These are phyloP conservation scores for Pseudocercospora cruenta DNA, from an alignment of 2,329 filamentous ascomycete genomes.

Conservation along the genomic window DNA sequence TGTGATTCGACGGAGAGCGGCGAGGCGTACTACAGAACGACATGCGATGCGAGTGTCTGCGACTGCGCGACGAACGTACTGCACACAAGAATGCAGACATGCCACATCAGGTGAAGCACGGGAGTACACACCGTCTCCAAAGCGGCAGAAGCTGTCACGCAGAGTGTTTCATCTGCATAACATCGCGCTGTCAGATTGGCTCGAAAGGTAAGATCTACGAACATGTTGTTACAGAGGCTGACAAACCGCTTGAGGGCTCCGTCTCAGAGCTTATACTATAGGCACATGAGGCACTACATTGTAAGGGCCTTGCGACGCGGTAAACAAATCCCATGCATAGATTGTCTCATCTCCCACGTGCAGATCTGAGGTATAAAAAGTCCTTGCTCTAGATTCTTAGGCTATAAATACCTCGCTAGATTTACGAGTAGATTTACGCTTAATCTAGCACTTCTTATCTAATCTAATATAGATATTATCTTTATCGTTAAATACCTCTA, in stretches of 20 bases:
- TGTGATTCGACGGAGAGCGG: no score
- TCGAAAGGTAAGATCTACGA: background rate
- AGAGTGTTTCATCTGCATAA: background rate
- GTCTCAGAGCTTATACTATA: background rate
- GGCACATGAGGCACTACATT: background rate
- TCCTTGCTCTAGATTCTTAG: background rate
- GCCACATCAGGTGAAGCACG: background rate
- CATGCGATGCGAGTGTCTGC: no score
- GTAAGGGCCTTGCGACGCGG: background rate
- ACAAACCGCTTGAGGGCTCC: background rate
- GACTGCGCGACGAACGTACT: background rate
- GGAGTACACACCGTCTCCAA: background rate
- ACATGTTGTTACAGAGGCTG: background rate
- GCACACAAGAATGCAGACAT: background rate
- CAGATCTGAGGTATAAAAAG: background rate
- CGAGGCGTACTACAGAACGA: no score
- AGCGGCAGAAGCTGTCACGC: background rate
- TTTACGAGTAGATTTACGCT: background rate
- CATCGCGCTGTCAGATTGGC: background rate
- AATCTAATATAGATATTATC: background rate
- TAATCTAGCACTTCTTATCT: background rate
- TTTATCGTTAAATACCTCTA: background rate
- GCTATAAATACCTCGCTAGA: no score
- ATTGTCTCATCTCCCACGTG: background rate
- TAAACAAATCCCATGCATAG: background rate